Evolutionary conservation across 1,139 yeast species (phyloP).

Genomic region (Arxiozyma telluris): DNA sequence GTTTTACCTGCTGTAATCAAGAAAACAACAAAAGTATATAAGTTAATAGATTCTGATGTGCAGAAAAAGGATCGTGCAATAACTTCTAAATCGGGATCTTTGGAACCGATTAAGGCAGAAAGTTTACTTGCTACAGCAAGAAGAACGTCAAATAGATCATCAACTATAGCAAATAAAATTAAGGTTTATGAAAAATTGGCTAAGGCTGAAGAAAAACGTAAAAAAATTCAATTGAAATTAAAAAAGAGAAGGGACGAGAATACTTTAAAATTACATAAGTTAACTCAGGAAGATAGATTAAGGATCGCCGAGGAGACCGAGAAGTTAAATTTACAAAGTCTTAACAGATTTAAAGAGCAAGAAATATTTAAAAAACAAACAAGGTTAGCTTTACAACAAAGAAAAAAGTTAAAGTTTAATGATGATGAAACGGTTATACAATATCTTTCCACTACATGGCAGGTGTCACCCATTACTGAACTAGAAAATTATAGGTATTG

Average conservation of each 20-base stretch:
- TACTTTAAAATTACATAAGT: conserved; percentile 37
- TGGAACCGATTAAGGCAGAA: conserved; percentile 37
- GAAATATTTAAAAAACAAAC: conserved; percentile 73
- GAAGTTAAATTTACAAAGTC: conserved; percentile 58
- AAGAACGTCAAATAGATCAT: conserved; percentile 68
- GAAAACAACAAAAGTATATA: conserved; percentile 16
- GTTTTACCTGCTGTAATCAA: conserved; percentile 40
- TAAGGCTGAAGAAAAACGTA: conserved; percentile 61
- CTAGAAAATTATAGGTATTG: conserved; percentile 36
- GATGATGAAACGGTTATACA: conserved; percentile 23
- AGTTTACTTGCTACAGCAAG: conserved; percentile 43
- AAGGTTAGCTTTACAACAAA: conserved; percentile 63
- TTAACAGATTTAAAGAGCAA: conserved; percentile 71
- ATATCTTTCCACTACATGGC: conserved; percentile 21
- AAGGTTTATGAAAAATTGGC: conserved; percentile 67
- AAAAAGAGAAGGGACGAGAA: conserved; percentile 30
- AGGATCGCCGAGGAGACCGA: conserved; percentile 86
- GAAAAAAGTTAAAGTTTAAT: conserved; percentile 45
- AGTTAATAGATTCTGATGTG: conserved; percentile 15
- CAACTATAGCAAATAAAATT: conserved; percentile 72
- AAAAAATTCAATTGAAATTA: conserved; percentile 33
- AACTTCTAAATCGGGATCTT: conserved; percentile 23
- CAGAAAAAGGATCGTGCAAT: conserved; percentile 14
- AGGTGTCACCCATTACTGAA: conserved; percentile 45
- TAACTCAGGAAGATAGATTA: conserved; percentile 81